Base-by-base conservation (phyloP, 306 rosid species). In the Vigna unguiculata region DNA sequence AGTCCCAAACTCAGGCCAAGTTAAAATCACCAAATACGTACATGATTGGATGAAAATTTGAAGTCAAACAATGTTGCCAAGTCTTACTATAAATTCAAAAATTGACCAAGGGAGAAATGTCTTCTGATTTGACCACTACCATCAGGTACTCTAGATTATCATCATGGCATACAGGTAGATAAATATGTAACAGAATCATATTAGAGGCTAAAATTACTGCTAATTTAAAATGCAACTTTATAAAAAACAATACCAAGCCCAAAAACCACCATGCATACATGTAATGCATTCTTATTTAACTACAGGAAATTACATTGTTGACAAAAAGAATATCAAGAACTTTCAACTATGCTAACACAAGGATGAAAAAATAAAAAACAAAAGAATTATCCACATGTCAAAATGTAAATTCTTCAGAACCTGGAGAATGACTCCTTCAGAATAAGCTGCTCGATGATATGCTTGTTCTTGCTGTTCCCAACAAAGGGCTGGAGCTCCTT, bases 401-500 rank as follows among this genome's bases (percentile, higher is more conserved):
- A 80, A 30, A 25, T 32, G 45, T n/a, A 52, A 60, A 79, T 55
- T 80, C 45, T 22, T 69, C 19, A 32, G 67, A 83, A 96, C 99
- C 99, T 91, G 7, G 97, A 88, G 88, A 92, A 96, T 66, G 93
- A 88, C 84, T 91, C 97, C 77, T 83, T 87, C 93, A 81, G 81
- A 57, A 96, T 79, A 66, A 91, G 87, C 83, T 82, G 87, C 78
- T 89, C 98, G 69, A 96, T 91, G 63, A 68, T 20, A 67, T 34
- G 78, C 87, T 85, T 92, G 78, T 65, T 86, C 66, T 89, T 82
- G 48, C 69, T 80, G 80, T 80, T 85, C 71, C 80, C 81, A 69
- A 28, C 62, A 74, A 63, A 66, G 36, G 81, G 72, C 57, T 83
- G 87, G 74, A 83, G 79, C 65, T 83, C 88, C 87, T 85, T 75